These are phyloP conservation scores for Elsinoe fawcettii DNA, from an alignment of 2,329 filamentous ascomycete genomes.

Conservation along the genomic window DNA sequence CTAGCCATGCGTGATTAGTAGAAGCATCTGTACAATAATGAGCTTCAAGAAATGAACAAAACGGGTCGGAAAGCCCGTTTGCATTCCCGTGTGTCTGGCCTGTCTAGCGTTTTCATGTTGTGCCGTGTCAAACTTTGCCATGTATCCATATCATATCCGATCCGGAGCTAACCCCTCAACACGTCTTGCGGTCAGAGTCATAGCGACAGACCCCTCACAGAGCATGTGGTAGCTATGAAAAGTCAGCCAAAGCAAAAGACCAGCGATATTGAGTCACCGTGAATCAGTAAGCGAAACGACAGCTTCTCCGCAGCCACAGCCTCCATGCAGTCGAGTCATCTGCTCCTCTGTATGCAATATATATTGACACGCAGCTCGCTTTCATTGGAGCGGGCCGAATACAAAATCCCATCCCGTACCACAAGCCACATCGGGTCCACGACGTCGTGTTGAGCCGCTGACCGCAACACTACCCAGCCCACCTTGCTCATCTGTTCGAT, in stretches of 20 bases:
- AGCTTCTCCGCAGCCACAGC: not conserved
- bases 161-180: not conserved
- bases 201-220: not conserved
- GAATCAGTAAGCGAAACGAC: not conserved
- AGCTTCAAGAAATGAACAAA: not conserved
- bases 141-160: not conserved
- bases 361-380: conserved; percentile 4
- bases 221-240: not conserved
- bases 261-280: conserved; percentile 1
- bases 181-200: conserved; percentile 9
- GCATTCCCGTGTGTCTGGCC: not conserved
- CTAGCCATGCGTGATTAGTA: not conserved
- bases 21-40: conserved; percentile 8
- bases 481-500: not conserved
- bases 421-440: conserved; percentile 7
- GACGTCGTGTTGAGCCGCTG: conserved; percentile 6
- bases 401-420: not conserved
- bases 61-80: not conserved
- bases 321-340: conserved; percentile 7
- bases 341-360: conserved; percentile 5
- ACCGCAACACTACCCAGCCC: not conserved
- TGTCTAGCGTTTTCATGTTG: not conserved
- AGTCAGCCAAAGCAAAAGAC: not conserved
- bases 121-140: conserved; percentile 6
- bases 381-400: conserved; percentile 8